Evolutionary conservation across 2,329 filamentous ascomycete genomes (phyloP), one percentile per base, ranked within the genome.

Genomic region (Polychaeton citri): DNA sequence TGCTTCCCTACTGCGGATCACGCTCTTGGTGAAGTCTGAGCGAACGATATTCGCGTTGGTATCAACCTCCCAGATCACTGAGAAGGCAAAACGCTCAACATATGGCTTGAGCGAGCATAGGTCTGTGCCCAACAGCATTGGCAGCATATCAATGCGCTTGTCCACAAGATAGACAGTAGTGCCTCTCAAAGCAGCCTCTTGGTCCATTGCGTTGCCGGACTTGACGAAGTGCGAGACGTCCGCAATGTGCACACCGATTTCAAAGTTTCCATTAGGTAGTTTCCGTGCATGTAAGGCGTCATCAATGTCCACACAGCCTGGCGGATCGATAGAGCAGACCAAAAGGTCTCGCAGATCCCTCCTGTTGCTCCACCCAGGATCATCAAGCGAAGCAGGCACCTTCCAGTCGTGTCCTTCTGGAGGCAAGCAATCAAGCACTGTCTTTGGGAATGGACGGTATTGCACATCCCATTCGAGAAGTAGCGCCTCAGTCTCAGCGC

Each of bases 221-320:
- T 90, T 93, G 51, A 98, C 90, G 54, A 98, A 98, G 62, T 98
- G 82, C 7, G 90, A 96, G n/a, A 98, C 90, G 59, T 98, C 90
- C 19, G 90, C 92, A 59, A 98, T 98, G 60, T 98, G 92, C 12
- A 98, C 90, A 44, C 90, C 90, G 7, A 98, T 86, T 59, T 96
- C 85, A 45, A 78, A 87, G 57, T 96, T 95, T 30, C 92, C 90
- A 51, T 96, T 96, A 0, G 85, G 79, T 16, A 98, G 64, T 34
- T 72, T 69, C 41, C 78, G 73, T 5, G 90, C 87, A 59, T 98
- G 92, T 5, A 98, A 72, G 13, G 90, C 90, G 60, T 98, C 92
- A 51, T 98, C 90, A 39, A 98, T 98, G 65, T 98, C 90, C 52
- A 96, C 88, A 60, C 90, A 98, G 2, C 87, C 87, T 19, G 85